phyloP scores from a whole-genome alignment of 1,139 yeast species.

The Sugiyamaella novakii region DNA sequence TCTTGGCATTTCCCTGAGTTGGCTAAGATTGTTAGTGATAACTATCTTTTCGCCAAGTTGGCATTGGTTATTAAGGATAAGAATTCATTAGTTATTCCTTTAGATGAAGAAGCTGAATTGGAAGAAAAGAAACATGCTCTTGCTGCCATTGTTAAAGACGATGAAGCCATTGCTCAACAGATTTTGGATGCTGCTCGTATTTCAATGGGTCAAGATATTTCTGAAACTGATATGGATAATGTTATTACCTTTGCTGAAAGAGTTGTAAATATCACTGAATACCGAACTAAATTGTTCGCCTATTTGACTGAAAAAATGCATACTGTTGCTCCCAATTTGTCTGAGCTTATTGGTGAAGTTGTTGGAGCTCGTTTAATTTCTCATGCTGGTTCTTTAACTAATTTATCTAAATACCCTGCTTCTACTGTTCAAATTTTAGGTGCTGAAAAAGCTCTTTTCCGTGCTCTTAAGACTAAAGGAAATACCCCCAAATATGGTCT shows the following conservation, averaged over 20 bases:
- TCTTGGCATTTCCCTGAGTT: slow-evolving; percentile 99
- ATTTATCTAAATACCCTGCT: slow-evolving; percentile 96
- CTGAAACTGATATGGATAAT: slow-evolving; percentile 90
- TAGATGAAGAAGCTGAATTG: slow-evolving; percentile 62
- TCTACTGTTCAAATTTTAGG: slow-evolving; percentile 98
- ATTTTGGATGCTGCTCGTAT: slow-evolving; percentile 90
- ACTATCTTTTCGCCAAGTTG: slow-evolving; percentile 82
- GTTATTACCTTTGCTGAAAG: slow-evolving; percentile 91
- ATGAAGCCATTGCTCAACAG: slow-evolving; percentile 90
- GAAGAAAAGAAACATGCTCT: slow-evolving; percentile 87
- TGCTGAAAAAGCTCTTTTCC: slow-evolving; percentile 97
- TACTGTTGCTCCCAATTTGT: slow-evolving; percentile 95
- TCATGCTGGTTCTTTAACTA: slow-evolving; percentile 96
- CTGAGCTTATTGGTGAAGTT: slow-evolving; percentile 96
- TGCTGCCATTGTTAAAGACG: slow-evolving; percentile 87
- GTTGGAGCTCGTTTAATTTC: slow-evolving; percentile 98
- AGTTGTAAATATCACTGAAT: slow-evolving; percentile 89
- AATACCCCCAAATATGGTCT: slow-evolving; percentile 98
- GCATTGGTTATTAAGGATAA: slow-evolving; percentile 86
- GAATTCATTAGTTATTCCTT: slow-evolving; percentile 60
- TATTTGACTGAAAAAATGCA: slow-evolving; percentile 95
- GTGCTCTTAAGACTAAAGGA: slow-evolving; percentile 98
- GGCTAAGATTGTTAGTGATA: slow-evolving; percentile 93
- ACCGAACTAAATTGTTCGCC: slow-evolving; percentile 83
- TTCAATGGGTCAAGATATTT: slow-evolving; percentile 98